Percentiles rank a stretch among this genome's conserved stretches.
These are phyloP conservation scores for Ophiostoma quercus DNA, from an alignment of 2,329 filamentous ascomycete genomes.

Conservation along the genomic window DNA sequence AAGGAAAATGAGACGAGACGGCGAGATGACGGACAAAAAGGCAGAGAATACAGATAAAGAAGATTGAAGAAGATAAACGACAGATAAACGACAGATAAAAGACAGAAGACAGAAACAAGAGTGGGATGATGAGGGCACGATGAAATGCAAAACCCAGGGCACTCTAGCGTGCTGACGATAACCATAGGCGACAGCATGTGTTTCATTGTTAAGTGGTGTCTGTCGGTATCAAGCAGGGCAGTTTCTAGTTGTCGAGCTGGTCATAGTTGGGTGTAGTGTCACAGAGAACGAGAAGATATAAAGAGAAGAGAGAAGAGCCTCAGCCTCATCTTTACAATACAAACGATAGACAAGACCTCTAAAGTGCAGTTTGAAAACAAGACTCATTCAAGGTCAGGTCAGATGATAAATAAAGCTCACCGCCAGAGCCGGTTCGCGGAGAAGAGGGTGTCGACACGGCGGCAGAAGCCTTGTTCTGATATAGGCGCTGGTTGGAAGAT, in stretches of 20 bases:
- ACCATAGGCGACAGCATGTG: neutral
- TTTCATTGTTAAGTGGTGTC: neutral
- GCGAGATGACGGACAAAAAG: no score
- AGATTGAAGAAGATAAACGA: no score
- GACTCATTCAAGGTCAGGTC: neutral
- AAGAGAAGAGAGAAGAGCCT: no score
- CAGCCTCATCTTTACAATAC: neutral
- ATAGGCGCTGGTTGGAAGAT: neutral
- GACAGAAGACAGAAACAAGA: neutral
- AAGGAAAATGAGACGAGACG: no score
- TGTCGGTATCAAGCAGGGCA: neutral
- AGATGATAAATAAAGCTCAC: neutral
- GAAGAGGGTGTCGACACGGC: neutral
- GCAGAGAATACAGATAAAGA: no score
- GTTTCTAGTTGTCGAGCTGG: no score
- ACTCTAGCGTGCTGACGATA: no score
- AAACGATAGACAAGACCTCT: neutral
- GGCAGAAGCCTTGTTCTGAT: slow-evolving; percentile 6
- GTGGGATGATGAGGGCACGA: neutral
- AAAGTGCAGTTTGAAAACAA: neutral
- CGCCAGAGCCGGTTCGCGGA: neutral
- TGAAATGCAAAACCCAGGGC: no score
- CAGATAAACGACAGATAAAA: neutral
- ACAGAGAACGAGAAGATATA: no score
- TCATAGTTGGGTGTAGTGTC: no score